These are phyloP conservation scores for Puccinia novopanici DNA, from an alignment of 1,284 basidiomycete species.

Conservation along the genomic window DNA sequence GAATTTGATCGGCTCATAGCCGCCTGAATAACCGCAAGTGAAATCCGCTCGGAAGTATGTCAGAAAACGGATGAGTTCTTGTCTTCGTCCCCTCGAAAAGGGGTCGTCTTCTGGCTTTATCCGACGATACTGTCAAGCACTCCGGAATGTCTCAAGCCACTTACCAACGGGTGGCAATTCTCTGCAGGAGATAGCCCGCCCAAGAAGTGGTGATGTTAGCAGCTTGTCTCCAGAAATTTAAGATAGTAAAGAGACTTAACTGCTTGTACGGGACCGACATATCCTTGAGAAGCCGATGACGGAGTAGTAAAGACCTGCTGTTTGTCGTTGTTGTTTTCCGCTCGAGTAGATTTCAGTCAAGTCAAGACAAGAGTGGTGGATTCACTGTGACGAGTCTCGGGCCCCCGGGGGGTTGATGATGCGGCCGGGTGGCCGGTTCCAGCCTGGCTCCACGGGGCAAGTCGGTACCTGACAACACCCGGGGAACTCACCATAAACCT, in stretches of 20 bases:
- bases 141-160: background rate
- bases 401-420: too few relatives aligned
- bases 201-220: background rate
- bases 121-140: background rate
- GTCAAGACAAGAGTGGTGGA: too few relatives aligned
- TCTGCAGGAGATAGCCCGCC: background rate
- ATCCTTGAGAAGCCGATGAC: background rate
- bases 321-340: background rate
- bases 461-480: too few relatives aligned
- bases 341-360: background rate
- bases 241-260: slow-evolving; percentile 10
- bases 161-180: slow-evolving; percentile 41
- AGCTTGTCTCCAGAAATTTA: background rate
- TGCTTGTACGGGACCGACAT: slow-evolving; percentile 50
- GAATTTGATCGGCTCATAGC: slow-evolving; percentile 90
- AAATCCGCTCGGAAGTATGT: too few relatives aligned
- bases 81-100: background rate
- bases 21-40: slow-evolving; percentile 65
- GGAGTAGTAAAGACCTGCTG: background rate
- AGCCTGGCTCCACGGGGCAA: too few relatives aligned
- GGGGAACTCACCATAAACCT: too few relatives aligned
- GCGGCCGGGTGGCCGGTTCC: too few relatives aligned
- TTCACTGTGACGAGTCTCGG: too few relatives aligned
- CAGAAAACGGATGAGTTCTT: background rate
- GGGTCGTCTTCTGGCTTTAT: too few relatives aligned